Base-by-base conservation (phyloP, 2,329 filamentous ascomycete species). In the Plectosphaerella sp. region DNA sequence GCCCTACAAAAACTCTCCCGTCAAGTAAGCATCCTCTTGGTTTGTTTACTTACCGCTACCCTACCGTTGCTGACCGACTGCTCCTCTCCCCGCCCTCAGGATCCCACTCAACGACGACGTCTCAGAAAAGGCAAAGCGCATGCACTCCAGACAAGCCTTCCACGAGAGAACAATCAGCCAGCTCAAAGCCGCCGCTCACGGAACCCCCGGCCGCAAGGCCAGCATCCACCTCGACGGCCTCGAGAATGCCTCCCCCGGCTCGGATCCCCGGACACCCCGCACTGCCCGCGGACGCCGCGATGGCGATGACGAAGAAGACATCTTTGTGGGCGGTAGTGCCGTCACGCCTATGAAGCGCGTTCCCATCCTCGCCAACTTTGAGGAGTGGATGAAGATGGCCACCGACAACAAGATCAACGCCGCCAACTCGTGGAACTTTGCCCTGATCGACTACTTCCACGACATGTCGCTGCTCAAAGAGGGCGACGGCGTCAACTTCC, bases 341-440 rank as follows among this genome's bases (percentile, higher is more conserved):
- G 88, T 96, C 50, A 97, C 94, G 54, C 94, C 93, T 50, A 93
- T 96, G 87, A 96, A 96, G 79, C 88, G 92, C 55, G 90, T 96
- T 25, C 94, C 94, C 1, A 88, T 99, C 61, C 77, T 99, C 51
- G 94, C 94, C 64, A 99, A 99, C 72, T 99, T 97, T 63, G 94
- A 99, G 69, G 94, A 99, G 68, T 97, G 93, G 94, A 97, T 99
- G 91, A 99, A 97, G 79, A 96, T 99, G 91, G 94, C 94, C 2
- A 97, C 94, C 15, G 94, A 99, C 75, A 99, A 99, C 74, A 94
- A 94, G 72, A 99, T 99, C 78, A 99, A 97, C 67, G 93, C 94
- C 47, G 85, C 88, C 54, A 99, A 99, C 70, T 97, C 92, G 28
- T 99, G 94, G 94, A 97, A 97, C 70, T 97, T 99, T 72, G 94